These are phyloP conservation scores for Tetrapyrgos nigripes DNA, from an alignment of 1,284 basidiomycete genomes.

Conservation along the genomic window DNA sequence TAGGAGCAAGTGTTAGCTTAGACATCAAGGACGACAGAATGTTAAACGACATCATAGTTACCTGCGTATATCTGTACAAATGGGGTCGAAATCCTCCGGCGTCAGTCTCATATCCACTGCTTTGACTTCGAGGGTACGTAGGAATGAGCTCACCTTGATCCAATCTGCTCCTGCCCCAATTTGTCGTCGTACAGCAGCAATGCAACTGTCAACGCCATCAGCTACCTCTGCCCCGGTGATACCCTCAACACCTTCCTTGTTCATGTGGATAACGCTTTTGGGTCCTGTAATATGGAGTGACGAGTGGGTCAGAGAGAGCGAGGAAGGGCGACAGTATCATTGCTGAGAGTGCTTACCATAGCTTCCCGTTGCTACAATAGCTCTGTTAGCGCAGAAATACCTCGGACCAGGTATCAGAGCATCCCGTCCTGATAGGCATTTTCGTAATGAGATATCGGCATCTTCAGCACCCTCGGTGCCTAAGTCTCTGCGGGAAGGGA, in stretches of 20 bases:
- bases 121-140: not conserved
- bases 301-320: not conserved
- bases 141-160: constrained; percentile 53
- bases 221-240: constrained; percentile 63
- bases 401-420: constrained; percentile 65
- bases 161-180: constrained; percentile 75
- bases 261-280: constrained; percentile 52
- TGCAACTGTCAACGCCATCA: constrained; percentile 63
- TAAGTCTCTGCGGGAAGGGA: constrained; percentile 56
- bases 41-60: constrained; percentile 25
- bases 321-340: not conserved
- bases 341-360: constrained; percentile 57
- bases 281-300: constrained; percentile 48
- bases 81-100: no score
- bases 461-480: constrained; percentile 72
- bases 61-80: constrained; percentile 56
- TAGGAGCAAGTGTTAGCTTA: not conserved
- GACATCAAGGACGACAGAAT: not conserved
- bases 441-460: constrained; percentile 65
- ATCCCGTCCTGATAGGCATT: constrained; percentile 58
- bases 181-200: constrained; percentile 63
- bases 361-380: constrained; percentile 66
- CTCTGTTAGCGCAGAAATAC: constrained; percentile 67
- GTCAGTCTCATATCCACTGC: constrained; percentile 20
- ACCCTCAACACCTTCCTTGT: constrained; percentile 59